A percentile compares a stretch with the other conserved stretches of the same genome.
These are phyloP conservation scores for Rubia yunnanensis DNA, from an alignment of 257 asterid genomes.

Conservation along the genomic window DNA sequence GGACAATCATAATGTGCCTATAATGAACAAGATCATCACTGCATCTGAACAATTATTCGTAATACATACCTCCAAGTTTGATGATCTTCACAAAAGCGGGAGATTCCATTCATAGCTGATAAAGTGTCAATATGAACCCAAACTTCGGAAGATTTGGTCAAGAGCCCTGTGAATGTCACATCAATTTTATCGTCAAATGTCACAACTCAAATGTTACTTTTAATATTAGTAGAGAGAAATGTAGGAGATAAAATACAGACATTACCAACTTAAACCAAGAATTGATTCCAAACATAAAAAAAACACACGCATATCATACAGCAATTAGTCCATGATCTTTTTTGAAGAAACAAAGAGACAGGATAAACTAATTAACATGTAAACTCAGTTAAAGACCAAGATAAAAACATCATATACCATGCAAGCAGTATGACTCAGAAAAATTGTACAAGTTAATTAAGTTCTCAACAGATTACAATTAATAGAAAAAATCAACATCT, in stretches of 20 bases:
- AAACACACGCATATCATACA: background rate
- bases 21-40: background rate
- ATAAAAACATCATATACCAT: background rate
- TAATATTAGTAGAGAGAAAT: background rate
- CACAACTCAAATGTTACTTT: background rate
- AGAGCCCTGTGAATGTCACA: slow-evolving; percentile 35
- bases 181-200: slow-evolving; percentile 4
- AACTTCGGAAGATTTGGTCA: slow-evolving; percentile 39
- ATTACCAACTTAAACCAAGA: background rate
- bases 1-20: background rate
- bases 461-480: background rate
- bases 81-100: slow-evolving; percentile 77
- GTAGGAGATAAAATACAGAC: background rate
- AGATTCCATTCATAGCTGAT: slow-evolving; percentile 89
- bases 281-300: background rate
- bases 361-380: background rate
- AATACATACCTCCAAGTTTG: slow-evolving; percentile 66
- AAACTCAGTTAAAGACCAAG: background rate
- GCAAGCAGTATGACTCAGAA: background rate
- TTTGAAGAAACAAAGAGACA: background rate
- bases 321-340: background rate
- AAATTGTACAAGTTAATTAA: background rate
- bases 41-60: background rate
- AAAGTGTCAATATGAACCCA: slow-evolving; percentile 85
- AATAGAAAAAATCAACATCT: background rate